These are phyloP conservation scores for Pseudogymnoascus sp. DNA, from an alignment of 2,329 filamentous ascomycete species.

Conservation along the genomic window DNA sequence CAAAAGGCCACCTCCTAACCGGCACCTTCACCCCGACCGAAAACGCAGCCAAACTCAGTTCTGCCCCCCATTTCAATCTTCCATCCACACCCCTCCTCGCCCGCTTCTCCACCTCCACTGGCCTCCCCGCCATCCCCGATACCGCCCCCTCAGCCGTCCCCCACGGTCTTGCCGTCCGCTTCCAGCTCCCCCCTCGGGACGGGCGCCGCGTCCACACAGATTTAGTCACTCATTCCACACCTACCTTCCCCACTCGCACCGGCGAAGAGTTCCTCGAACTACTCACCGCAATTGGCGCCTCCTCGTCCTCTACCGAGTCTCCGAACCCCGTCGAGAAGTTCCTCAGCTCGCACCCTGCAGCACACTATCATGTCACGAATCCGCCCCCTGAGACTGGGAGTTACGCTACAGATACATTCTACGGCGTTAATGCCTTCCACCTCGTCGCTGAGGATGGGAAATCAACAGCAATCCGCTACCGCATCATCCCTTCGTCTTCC, in stretches of 20 bases:
- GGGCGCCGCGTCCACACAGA: conserved; percentile 47
- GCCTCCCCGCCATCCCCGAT: conserved; percentile 45
- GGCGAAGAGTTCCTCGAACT: conserved; percentile 48
- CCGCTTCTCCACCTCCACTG: conserved; percentile 48
- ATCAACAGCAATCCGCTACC: conserved; percentile 43
- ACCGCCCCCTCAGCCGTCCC: conserved; percentile 42
- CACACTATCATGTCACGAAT: conserved; percentile 41
- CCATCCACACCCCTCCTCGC: conserved; percentile 40
- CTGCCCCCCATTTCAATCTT: conserved; percentile 43
- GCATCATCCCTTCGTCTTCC: conserved; percentile 42
- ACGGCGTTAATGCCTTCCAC: conserved; percentile 44
- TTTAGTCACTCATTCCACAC: conserved; percentile 47
- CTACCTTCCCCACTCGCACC: conserved; percentile 46
- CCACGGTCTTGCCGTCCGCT: conserved; percentile 44
- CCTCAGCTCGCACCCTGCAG: conserved; percentile 40
- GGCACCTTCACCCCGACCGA: conserved; percentile 47
- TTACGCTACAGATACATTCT: conserved; percentile 45
- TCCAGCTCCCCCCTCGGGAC: conserved; percentile 35
- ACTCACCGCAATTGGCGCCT: conserved; percentile 36
- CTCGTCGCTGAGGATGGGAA: conserved; percentile 37
- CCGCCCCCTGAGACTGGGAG: conserved; percentile 45
- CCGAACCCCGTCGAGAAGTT: conserved; percentile 34
- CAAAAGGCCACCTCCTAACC: conserved; percentile 45
- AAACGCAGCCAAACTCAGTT: conserved; percentile 38
- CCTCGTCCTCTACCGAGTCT: conserved; percentile 24